These are phyloP conservation scores for Verticillium dahliae DNA, from an alignment of 2,329 filamentous ascomycete species.

Conservation along the genomic window DNA sequence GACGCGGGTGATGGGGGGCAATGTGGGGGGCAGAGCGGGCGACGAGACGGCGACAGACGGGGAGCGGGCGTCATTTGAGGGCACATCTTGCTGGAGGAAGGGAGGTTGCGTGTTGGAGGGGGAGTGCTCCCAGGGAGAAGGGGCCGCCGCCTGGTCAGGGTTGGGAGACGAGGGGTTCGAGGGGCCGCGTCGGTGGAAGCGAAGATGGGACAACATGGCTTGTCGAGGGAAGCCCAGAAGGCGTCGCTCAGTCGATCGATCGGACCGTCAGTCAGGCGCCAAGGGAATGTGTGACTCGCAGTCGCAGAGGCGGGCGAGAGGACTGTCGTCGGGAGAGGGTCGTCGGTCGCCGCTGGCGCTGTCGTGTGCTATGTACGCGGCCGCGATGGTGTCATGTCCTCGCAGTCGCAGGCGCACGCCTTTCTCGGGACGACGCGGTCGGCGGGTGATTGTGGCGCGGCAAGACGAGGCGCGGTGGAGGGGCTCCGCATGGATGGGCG, in stretches of 20 bases:
- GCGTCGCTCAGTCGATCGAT: neutral
- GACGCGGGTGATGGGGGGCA: slow-evolving; percentile 45
- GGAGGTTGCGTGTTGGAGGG: slow-evolving; percentile 29
- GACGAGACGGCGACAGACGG: slow-evolving; percentile 24
- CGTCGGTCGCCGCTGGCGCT: neutral
- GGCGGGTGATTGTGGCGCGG: neutral
- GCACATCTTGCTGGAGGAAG: slow-evolving; percentile 30
- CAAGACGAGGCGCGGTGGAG: neutral
- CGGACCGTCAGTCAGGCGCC: neutral
- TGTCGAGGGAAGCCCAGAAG: neutral
- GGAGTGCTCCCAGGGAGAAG: slow-evolving; percentile 22
- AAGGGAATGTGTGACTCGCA: neutral
- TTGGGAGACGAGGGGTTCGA: slow-evolving; percentile 50
- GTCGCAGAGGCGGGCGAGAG: neutral
- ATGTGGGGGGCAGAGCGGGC: slow-evolving; percentile 35
- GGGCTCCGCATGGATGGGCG: neutral
- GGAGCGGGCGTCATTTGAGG: slow-evolving; percentile 23
- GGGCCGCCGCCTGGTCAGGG: slow-evolving; percentile 39
- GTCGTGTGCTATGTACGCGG: neutral
- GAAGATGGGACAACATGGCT: slow-evolving; percentile 45
- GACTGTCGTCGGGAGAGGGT: neutral
- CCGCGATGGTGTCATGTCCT: neutral
- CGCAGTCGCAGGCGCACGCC: neutral
- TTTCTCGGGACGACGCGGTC: neutral
- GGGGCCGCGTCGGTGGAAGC: slow-evolving; percentile 51